Evolutionary conservation across 306 rosid genomes (phyloP), one percentile per base, ranked within the genome.

Genomic region (Betula pendula): DNA sequence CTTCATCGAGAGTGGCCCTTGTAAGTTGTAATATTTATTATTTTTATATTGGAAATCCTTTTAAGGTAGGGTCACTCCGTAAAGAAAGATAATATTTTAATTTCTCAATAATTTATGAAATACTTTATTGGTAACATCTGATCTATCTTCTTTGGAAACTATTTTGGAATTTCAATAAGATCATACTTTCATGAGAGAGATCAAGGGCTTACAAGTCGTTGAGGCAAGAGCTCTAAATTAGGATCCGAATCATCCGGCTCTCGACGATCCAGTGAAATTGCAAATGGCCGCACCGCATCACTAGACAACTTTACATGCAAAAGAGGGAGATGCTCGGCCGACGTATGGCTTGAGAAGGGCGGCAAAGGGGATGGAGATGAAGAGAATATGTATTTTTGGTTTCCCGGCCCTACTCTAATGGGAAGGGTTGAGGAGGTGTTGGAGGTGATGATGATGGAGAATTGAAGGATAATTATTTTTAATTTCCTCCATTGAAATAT

Each of bases 381-480:
- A 2, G 93, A 85, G 89, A 92, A 78, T 75, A 82, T 58, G 86
- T 90, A 90, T 77, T 45, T 81, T 33, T 63, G 67, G 77, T 86
- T 78, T 74, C 92, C 92, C 1, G 96, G 89, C 27, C 88, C 97
- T 53, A 84, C 85, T 77, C 97, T 90, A 31, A 89, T 69, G 47
- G 93, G 96, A 73, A 92, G 91, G 12, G 97, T 92, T 1, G 96
- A 90, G 44, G 90, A 83, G 96, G 97, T 58, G 97, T 87, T 15
- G 93, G 93, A 77, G 96, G 96, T 73, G 97, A 92, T 65, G 91
- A 88, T 74, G 92, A 68, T 75, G 91, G 83, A 82, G 90, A 90
- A 10, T 72, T n/a, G n/a, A n/a, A n/a, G n/a, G 77, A 75, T 52
- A 11, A 24, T 19, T 69, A 8, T 59, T 47, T 55, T 62, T 81